Evolutionary conservation across 2,329 filamentous ascomycete genomes (phyloP), one percentile per base, ranked within the genome.

Genomic region (Fusarium hostae): DNA sequence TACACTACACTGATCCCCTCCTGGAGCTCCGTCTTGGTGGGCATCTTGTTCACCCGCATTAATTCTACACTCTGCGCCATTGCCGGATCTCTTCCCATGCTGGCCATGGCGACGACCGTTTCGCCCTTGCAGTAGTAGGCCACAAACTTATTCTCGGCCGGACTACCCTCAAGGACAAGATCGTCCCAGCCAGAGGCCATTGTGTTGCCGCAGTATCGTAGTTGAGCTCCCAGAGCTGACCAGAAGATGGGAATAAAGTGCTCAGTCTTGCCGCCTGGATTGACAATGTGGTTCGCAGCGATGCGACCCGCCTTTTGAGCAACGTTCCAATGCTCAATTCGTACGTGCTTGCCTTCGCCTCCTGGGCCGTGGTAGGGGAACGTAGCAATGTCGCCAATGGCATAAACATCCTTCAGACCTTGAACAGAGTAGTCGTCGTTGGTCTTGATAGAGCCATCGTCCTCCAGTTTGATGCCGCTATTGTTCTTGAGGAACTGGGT

Each of bases 321-420:
- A 5, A 99, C 96, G 82, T 98, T 95, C 96, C 96, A 99, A 81
- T 99, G 96, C 85, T 99, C 96, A 78, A 98, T 98, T 70, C 96
- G 91, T 2, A 92, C 89, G 22, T 87, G 86, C 47, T 86, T 86
- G 69, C 93, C 94, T 20, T 92, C 87, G 30, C 94, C 92, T 28
- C 93, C 94, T 0, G 96, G 96, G 2, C 96, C 96, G 80, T 94
- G 88, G 84, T 99, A 99, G 0, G 96, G 96, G 81, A 94, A 98
- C 1, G 93, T 95, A 16, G 96, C 95, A 69, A 99, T 98, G 79
- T 99, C 96, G 57, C 95, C 95, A 68, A 99, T 90, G 18, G 96
- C 96, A 78, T 93, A 99, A 56, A 98, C 94, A 72, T 95, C 92
- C 76, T 92, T 87, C 7, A 96, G 82, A 1, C 93, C 93, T 3